Evolutionary conservation across 2,329 filamentous ascomycete species (phyloP).

Genomic region (Cordyceps fumosorosea): DNA sequence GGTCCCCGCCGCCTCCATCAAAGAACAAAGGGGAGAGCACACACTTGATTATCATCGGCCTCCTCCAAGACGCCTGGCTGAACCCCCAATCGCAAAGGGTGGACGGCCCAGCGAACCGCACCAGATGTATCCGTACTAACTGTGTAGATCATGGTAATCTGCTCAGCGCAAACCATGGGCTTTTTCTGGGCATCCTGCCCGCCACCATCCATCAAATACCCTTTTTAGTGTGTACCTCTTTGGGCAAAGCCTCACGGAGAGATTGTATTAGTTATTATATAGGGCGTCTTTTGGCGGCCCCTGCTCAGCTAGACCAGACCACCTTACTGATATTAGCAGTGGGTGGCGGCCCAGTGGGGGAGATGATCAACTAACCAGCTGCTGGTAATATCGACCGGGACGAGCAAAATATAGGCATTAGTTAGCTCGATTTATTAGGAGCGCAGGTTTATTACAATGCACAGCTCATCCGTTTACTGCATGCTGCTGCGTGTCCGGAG

Average conservation of each 20-base stretch:
- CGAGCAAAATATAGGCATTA: not conserved
- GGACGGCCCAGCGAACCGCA: not conserved
- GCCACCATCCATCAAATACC: not conserved
- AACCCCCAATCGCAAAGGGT: not conserved
- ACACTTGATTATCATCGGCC: not conserved
- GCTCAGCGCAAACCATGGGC: not conserved
- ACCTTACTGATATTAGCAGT: not conserved
- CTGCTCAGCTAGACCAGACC: not conserved
- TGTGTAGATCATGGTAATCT: constrained; percentile 8
- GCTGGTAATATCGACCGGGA: not conserved
- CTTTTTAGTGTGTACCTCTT: constrained; percentile 1
- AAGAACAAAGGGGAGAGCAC: not conserved
- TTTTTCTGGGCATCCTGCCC: not conserved
- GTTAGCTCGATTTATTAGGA: not conserved
- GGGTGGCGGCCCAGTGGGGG: not conserved
- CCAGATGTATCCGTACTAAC: not conserved
- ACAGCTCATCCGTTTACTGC: not conserved
- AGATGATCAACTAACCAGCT: not conserved
- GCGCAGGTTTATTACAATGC: not conserved
- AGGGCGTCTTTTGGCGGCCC: not conserved
- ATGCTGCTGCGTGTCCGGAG: not conserved
- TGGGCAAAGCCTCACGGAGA: not conserved
- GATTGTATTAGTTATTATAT: not conserved
- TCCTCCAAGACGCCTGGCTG: not conserved
- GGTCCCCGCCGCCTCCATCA: too few relatives aligned